These are phyloP conservation scores for Suillus tomentosus DNA, from an alignment of 768 basidiomycete species.

Conservation along the genomic window DNA sequence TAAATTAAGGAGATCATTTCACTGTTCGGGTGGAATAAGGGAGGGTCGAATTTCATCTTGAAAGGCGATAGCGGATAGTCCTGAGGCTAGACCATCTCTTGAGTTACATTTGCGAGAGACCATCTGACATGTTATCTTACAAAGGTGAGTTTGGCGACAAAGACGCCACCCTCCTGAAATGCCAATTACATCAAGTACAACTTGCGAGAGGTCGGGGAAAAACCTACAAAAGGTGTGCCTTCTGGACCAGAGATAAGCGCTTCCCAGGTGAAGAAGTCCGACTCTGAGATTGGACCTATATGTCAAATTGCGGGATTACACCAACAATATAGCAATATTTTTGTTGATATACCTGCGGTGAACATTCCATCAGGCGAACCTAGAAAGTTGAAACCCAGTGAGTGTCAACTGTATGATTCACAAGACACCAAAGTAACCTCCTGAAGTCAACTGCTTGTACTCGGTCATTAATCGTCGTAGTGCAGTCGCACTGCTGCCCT, in stretches of 20 bases:
- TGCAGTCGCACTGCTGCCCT: constrained; percentile 66
- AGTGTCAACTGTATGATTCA: background rate
- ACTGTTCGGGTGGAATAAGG: constrained; percentile 98
- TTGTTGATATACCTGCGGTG: constrained; percentile 63
- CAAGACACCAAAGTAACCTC: constrained; percentile 45
- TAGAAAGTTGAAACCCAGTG: constrained; percentile 26
- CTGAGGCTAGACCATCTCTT: constrained; percentile 53
- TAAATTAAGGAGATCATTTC: constrained; percentile 33
- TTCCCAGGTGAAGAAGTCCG: constrained; percentile 96
- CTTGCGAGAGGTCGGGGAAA: constrained; percentile 6
- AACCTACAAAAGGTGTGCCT: constrained; percentile 88
- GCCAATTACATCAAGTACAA: constrained; percentile 1
- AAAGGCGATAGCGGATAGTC: constrained; percentile 98
- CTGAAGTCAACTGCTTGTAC: constrained; percentile 82
- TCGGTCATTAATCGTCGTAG: constrained; percentile 90
- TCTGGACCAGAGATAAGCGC: constrained; percentile 92
- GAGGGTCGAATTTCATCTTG: constrained; percentile 99
- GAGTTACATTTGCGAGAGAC: constrained; percentile 14
- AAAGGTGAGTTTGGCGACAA: constrained; percentile 89
- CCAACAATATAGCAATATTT: constrained; percentile 7
- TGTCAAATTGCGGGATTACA: constrained; percentile 3
- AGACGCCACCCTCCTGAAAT: constrained; percentile 88
- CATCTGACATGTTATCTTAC: constrained; percentile 50
- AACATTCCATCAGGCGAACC: constrained; percentile 96
- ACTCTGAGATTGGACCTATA: constrained; percentile 84